Percentiles rank a stretch among this genome's conserved stretches.
phyloP scores from a whole-genome alignment of 202 grass and related monocot genomes.

The Dendrocalamus latiflorus region DNA sequence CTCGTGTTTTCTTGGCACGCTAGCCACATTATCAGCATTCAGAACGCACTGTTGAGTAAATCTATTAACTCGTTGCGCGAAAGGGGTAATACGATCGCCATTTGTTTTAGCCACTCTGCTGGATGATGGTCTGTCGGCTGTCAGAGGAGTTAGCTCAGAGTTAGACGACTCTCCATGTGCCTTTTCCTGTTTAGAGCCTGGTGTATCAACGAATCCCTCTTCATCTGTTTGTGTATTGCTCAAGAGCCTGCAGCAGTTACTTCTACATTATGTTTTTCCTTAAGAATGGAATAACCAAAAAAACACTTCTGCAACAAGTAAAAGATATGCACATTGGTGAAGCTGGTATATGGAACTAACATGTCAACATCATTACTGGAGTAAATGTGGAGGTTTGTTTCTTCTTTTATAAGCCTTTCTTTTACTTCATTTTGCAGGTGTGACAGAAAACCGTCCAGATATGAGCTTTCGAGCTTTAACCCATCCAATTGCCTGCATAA shows the following conservation, averaged over 20 bases:
- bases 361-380: no score
- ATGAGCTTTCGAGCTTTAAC: slow-evolving; percentile 55
- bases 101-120: slow-evolving; percentile 53
- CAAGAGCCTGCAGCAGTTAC: slow-evolving; percentile 72
- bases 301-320: neutral
- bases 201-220: slow-evolving; percentile 42
- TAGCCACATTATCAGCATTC: no score
- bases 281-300: slow-evolving; percentile 1
- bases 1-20: slow-evolving; percentile 40
- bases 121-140: slow-evolving; percentile 45
- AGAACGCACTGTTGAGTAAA: slow-evolving; percentile 63
- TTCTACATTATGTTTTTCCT: slow-evolving; percentile 27
- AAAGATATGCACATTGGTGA: slow-evolving; percentile 9
- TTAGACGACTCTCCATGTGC: slow-evolving; percentile 45
- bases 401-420: slow-evolving; percentile 72
- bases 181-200: slow-evolving; percentile 56
- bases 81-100: slow-evolving; percentile 68
- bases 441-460: slow-evolving; percentile 80
- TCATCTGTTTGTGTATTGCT: slow-evolving; percentile 35
- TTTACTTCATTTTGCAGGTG: slow-evolving; percentile 84
- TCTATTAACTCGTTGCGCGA: slow-evolving; percentile 66
- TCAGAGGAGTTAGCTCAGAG: slow-evolving; percentile 48
- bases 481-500: slow-evolving; percentile 78
- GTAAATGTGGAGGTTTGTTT: no score
- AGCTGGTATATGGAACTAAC: slow-evolving; percentile 16